These are phyloP conservation scores for Cyberlindnera euphorbiae DNA, from an alignment of 805 yeast genomes.

Conservation along the genomic window DNA sequence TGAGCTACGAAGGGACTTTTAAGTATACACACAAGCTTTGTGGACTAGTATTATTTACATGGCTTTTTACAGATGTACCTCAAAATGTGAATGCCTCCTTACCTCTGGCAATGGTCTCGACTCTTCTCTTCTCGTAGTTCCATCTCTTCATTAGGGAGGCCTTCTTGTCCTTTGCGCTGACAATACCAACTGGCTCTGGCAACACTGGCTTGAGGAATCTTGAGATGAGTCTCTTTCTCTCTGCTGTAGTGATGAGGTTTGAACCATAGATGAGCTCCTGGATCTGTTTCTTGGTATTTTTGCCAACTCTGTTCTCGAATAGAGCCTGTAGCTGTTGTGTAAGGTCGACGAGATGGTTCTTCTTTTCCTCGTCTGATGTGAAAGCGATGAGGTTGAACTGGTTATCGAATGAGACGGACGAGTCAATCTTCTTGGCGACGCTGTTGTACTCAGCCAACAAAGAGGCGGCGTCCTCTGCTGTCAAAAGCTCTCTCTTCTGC, in stretches of 20 bases:
- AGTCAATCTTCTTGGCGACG: conserved; percentile 37
- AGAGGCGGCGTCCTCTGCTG: conserved; percentile 28
- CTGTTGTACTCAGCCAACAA: conserved; percentile 29
- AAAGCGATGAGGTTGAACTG: conserved; percentile 35
- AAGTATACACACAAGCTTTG: too few species aligned
- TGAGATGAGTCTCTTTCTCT: conserved; percentile 30
- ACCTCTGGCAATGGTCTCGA: conserved; percentile 51
- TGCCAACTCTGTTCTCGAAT: conserved; percentile 19
- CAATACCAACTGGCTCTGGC: conserved; percentile 44
- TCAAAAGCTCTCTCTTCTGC: conserved; percentile 15
- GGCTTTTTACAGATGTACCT: conserved; percentile 1
- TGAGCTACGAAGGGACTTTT: too few species aligned
- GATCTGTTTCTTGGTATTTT: conserved; percentile 35
- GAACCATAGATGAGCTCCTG: conserved; percentile 37
- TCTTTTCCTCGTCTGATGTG: conserved; percentile 32
- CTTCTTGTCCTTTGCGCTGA: conserved; percentile 44
- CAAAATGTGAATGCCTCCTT: conserved; percentile 40
- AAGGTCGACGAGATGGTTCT: conserved; percentile 24
- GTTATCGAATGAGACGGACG: conserved; percentile 44
- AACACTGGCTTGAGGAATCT: conserved; percentile 50
- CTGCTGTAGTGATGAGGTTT: conserved; percentile 27
- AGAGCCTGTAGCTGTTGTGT: conserved; percentile 12
- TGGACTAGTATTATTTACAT: background rate
- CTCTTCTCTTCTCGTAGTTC: conserved; percentile 49
- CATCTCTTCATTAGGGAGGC: conserved; percentile 51